Percentiles rank a stretch among this genome's conserved stretches.
Conservation (phyloP, 2,329 filamentous ascomycete species). For the Neospermospora avenae region DNA sequence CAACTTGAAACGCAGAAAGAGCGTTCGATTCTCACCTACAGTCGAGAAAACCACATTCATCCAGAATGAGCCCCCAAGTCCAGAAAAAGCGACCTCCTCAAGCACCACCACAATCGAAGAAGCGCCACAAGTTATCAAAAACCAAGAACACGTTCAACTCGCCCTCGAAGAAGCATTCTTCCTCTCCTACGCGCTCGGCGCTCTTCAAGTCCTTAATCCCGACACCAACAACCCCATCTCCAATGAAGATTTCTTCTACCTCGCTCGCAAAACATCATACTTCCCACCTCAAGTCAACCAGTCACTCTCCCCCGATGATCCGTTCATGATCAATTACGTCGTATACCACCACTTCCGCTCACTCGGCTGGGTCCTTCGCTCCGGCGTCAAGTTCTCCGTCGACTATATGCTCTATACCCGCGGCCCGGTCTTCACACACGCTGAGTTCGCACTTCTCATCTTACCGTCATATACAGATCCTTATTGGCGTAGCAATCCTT, state of each 20-base stretch:
- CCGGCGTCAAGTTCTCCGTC: constrained; percentile 90
- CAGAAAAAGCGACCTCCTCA: constrained; percentile 19
- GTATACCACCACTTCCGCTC: constrained; percentile 97
- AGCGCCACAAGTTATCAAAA: constrained; percentile 37
- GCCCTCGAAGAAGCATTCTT: constrained; percentile 91
- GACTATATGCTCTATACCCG: constrained; percentile 94
- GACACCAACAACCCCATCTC: constrained; percentile 45
- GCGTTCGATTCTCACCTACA: constrained; percentile 66
- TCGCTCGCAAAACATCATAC: constrained; percentile 68
- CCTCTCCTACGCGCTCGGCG: constrained; percentile 75
- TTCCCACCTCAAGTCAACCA: constrained; percentile 53
- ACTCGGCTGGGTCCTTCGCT: constrained; percentile 88
- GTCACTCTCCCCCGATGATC: constrained; percentile 67
- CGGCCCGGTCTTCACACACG: constrained; percentile 91
- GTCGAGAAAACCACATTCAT: constrained; percentile 63
- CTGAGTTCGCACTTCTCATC: constrained; percentile 85
- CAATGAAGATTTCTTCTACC: constrained; percentile 55
- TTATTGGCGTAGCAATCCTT: constrained; percentile 59
- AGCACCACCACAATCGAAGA: constrained; percentile 11
- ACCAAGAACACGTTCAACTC: constrained; percentile 87
- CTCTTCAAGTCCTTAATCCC: constrained; percentile 59
- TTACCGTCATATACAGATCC: constrained; percentile 75
- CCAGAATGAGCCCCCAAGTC: constrained; percentile 42
- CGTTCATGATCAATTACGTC: constrained; percentile 81
- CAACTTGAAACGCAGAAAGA: constrained; percentile 52